Evolutionary conservation across 1,284 basidiomycete species (phyloP).

Genomic region (Fomitopsis schrenkii): DNA sequence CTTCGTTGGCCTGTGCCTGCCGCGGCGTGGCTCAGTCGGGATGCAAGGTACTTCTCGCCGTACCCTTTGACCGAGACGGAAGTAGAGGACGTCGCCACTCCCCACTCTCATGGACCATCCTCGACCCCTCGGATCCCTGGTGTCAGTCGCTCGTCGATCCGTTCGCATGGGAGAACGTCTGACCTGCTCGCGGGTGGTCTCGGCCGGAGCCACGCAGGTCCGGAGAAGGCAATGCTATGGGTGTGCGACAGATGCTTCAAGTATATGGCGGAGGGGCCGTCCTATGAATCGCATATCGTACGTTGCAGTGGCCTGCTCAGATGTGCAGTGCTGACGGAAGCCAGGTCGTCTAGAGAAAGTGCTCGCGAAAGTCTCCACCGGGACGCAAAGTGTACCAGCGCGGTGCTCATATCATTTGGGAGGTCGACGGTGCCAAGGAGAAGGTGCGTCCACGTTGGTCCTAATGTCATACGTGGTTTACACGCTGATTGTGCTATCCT

Average conservation of each 20-base stretch:
- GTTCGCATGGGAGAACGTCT: conserved; percentile 64
- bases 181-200: conserved; percentile 67
- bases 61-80: conserved; percentile 74
- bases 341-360: conserved; percentile 53
- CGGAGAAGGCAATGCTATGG: conserved; percentile 59
- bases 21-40: conserved; percentile 5
- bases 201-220: conserved; percentile 42
- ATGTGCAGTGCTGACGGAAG: conserved; percentile 10
- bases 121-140: conserved; percentile 38
- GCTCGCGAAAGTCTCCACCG: conserved; percentile 75
- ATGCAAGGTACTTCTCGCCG: conserved; percentile 80
- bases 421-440: conserved; percentile 85
- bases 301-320: conserved; percentile 24
- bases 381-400: conserved; percentile 89
- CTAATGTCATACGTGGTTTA: conserved; percentile 1
- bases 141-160: conserved; percentile 41
- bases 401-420: conserved; percentile 91
- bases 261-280: conserved; percentile 78
- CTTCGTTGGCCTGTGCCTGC: not conserved
- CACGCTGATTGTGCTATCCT: conserved; percentile 9
- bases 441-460: conserved; percentile 50
- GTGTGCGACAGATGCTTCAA: conserved; percentile 96
- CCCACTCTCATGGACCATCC: conserved; percentile 24
- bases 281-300: conserved; percentile 76
- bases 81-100: conserved; percentile 39